A percentile compares a stretch with the other conserved stretches of the same genome.
These are phyloP conservation scores for Entelexis sorbosivorans DNA, from an alignment of 1,139 yeast species.

Conservation along the genomic window DNA sequence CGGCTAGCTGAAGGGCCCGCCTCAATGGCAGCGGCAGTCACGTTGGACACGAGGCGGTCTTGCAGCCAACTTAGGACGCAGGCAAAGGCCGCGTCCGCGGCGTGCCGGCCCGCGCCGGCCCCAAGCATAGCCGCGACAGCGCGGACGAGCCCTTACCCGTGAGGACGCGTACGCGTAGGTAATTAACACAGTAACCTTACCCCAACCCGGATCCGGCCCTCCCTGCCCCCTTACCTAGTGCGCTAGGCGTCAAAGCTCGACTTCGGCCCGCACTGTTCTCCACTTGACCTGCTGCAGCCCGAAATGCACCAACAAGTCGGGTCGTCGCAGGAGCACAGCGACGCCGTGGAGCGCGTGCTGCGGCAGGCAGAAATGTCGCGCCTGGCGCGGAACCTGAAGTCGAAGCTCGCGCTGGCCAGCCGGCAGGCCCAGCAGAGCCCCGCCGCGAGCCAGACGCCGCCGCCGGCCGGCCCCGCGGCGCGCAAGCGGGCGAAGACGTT, in stretches of 20 bases:
- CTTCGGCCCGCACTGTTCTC: background rate
- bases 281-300: background rate
- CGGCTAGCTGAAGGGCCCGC: too few relatives aligned
- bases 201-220: background rate
- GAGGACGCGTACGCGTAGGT: conserved; percentile 8
- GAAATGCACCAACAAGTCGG: conserved; percentile 1
- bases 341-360: conserved; percentile 31
- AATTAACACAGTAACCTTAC: conserved; percentile 5
- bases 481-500: conserved; percentile 20
- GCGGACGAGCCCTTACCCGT: background rate
- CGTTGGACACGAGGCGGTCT: too few relatives aligned
- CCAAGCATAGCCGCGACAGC: background rate
- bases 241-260: background rate
- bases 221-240: background rate
- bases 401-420: conserved; percentile 35
- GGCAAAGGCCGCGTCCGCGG: too few relatives aligned
- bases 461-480: background rate
- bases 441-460: background rate
- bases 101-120: too few relatives aligned
- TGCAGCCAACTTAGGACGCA: too few relatives aligned
- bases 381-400: conserved; percentile 34
- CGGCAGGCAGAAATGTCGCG: conserved; percentile 35
- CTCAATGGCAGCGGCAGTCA: too few relatives aligned
- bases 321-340: conserved; percentile 16
- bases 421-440: conserved; percentile 31